phyloP scores from a whole-genome alignment of 108 stramenopile species.

The Cyclotella kingstonii region DNA sequence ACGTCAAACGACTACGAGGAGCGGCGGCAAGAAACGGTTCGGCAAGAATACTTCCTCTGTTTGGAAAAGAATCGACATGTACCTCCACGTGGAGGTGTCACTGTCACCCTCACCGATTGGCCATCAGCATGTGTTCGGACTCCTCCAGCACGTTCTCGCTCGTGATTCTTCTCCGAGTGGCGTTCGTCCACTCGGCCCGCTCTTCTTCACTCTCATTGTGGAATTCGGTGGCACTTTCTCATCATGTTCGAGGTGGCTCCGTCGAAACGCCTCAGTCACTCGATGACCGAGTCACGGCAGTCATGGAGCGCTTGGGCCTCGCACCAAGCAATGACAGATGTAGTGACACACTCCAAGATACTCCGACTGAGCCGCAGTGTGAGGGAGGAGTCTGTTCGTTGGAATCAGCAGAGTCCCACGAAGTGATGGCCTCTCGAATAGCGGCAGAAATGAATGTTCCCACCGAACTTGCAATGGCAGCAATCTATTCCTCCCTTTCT shows the following conservation, averaged over 20 bases:
- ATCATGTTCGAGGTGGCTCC: not conserved
- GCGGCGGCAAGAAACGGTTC: no score
- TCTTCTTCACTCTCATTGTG: no score
- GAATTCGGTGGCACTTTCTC: constrained; percentile 2
- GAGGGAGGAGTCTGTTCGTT: not conserved
- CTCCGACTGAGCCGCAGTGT: not conserved
- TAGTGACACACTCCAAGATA: no score
- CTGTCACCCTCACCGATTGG: no score
- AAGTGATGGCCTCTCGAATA: constrained; percentile 47
- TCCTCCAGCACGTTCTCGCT: no score
- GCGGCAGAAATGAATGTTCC: constrained; percentile 66
- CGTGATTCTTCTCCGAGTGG: no score
- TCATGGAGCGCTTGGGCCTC: constrained; percentile 77
- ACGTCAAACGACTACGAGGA: no score
- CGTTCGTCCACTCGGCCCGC: no score
- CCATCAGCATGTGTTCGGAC: no score
- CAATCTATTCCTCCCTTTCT: constrained; percentile 62
- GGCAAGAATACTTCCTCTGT: no score
- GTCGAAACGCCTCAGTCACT: constrained; percentile 34
- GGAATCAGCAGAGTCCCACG: not conserved
- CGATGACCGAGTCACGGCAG: constrained; percentile 76
- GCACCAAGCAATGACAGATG: constrained; percentile 8
- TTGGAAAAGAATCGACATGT: no score
- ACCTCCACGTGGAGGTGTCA: no score
- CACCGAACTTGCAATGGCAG: constrained; percentile 63